phyloP scores from a whole-genome alignment of 768 basidiomycete genomes.

The Naganishia vaughanmartiniae region DNA sequence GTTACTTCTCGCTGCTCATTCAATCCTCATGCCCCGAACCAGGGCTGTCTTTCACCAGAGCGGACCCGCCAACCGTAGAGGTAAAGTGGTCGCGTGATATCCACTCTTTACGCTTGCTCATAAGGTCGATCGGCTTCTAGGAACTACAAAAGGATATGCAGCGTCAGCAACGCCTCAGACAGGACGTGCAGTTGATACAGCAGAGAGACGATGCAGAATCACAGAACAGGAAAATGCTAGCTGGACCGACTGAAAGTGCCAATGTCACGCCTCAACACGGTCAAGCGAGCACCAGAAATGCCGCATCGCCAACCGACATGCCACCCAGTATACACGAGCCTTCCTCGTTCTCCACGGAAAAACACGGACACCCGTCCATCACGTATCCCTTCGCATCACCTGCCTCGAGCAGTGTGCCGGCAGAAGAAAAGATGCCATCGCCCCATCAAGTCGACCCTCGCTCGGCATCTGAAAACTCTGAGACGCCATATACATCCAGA shows the following conservation, averaged over 20 bases:
- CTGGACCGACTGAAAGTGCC: conserved; percentile 20
- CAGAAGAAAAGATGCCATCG: conserved; percentile 9
- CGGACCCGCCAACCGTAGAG: conserved; percentile 21
- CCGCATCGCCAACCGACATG: not conserved
- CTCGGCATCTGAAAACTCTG: not conserved
- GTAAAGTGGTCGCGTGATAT: not conserved
- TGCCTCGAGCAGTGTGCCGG: conserved; percentile 8
- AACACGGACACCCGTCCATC: conserved; percentile 15
- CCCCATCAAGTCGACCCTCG: conserved; percentile 13
- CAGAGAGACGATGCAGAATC: conserved; percentile 23
- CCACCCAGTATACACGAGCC: not conserved
- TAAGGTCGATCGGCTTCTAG: not conserved
- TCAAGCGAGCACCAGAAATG: not conserved
- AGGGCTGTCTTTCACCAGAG: conserved; percentile 25
- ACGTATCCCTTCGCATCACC: conserved; percentile 25
- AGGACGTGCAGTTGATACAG: conserved; percentile 27
- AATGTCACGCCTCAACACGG: conserved; percentile 12
- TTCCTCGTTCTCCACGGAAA: not conserved
- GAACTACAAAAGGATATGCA: conserved; percentile 25
- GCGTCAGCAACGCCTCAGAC: conserved; percentile 14
- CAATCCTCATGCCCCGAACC: not conserved
- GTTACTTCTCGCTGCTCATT: not conserved
- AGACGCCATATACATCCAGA: not conserved
- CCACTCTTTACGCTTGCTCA: not conserved
- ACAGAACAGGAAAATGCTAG: conserved; percentile 16